Conservation (phyloP, 2,329 filamentous ascomycete species). For the Aspergillus texensis region DNA sequence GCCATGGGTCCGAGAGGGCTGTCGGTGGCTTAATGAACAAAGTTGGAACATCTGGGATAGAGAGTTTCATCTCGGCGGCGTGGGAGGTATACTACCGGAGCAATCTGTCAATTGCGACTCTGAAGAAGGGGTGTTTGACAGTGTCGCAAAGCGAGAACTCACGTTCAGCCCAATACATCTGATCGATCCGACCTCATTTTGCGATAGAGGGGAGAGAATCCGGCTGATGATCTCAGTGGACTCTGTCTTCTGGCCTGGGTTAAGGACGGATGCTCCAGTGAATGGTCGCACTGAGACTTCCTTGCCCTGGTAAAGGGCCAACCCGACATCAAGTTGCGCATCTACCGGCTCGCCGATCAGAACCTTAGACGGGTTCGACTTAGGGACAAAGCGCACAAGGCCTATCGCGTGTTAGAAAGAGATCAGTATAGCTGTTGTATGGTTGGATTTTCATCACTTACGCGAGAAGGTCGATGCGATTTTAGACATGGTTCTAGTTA, state of each 20-base stretch:
- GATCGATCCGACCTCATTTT: conserved; percentile 58
- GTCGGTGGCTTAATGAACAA: conserved; percentile 63
- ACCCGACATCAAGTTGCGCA: conserved; percentile 58
- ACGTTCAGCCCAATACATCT: conserved; percentile 63
- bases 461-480: conserved; percentile 43
- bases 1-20: conserved; percentile 57
- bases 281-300: conserved; percentile 61
- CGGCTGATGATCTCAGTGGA: conserved; percentile 37
- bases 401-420: conserved; percentile 42
- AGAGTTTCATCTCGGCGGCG: conserved; percentile 56
- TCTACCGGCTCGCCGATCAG: conserved; percentile 61
- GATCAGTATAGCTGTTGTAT: not conserved
- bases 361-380: conserved; percentile 51
- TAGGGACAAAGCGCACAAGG: conserved; percentile 62
- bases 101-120: not conserved
- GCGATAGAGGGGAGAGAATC: conserved; percentile 55
- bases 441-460: conserved; percentile 16
- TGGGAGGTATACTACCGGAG: conserved; percentile 51
- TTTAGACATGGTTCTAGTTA: conserved; percentile 30
- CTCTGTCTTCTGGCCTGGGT: conserved; percentile 56
- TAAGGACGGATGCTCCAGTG: conserved; percentile 61
- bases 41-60: conserved; percentile 57
- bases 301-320: conserved; percentile 58
- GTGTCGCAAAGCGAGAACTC: conserved; percentile 13
- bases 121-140: not conserved